Percentiles rank a stretch among this genome's conserved stretches.
Conservation (phyloP, 2,329 filamentous ascomycete species). For the Aspergillus caelatus region DNA sequence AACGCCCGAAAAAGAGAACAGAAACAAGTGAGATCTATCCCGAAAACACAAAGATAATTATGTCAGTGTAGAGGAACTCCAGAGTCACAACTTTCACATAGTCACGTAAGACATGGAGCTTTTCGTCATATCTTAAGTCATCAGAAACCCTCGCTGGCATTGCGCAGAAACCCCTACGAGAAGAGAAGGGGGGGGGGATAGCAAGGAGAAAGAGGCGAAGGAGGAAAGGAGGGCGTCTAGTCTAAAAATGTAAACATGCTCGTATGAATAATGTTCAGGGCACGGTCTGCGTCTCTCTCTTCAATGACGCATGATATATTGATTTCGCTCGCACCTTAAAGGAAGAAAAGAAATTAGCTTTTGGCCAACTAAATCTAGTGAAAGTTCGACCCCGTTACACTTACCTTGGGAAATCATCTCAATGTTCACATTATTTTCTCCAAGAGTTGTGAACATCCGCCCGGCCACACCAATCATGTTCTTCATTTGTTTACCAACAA, state of each 20-base stretch:
- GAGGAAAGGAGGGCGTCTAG: conserved; percentile 37
- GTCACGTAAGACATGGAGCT: conserved; percentile 5
- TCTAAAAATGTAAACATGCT: conserved; percentile 96
- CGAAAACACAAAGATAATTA: not conserved
- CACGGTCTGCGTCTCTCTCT: conserved; percentile 83
- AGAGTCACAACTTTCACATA: not conserved
- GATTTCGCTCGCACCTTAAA: conserved; percentile 89
- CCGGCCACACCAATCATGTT: conserved; percentile 95
- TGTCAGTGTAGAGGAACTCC: not conserved
- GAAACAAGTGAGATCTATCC: not conserved
- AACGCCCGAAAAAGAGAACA: not conserved
- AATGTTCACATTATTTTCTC: conserved; percentile 92
- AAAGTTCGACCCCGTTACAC: conserved; percentile 24
- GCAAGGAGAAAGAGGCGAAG: not conserved
- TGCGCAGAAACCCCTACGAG: not conserved
- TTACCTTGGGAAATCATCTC: conserved; percentile 99
- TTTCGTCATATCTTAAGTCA: conserved; percentile 15
- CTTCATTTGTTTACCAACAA: conserved; percentile 96
- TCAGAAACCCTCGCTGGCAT: conserved; percentile 9
- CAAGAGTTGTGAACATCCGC: conserved; percentile 91
- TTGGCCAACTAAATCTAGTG: conserved; percentile 9
- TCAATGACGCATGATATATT: conserved; percentile 99
- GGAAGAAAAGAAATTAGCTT: conserved; percentile 19
- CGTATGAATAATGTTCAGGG: conserved; percentile 94
- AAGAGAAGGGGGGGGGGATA: conserved; percentile 5